A percentile compares a stretch with the other conserved stretches of the same genome.
Evolutionary conservation across 2,329 filamentous ascomycete genomes (phyloP).

Genomic region (Aspergillus eucalypticola): DNA sequence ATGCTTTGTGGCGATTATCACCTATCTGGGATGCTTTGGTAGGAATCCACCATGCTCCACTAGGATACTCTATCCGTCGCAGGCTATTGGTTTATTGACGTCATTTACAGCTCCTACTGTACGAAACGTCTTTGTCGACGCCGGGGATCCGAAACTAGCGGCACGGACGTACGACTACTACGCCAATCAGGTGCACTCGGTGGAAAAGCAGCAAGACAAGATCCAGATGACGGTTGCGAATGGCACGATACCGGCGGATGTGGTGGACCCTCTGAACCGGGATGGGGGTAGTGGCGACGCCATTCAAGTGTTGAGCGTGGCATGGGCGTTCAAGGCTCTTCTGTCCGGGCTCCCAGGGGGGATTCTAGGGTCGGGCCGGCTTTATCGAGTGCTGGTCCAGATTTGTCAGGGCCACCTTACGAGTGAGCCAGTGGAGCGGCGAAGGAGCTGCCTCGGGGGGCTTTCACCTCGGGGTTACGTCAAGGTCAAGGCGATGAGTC

Average conservation of each 20-base stretch:
- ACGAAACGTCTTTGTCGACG: constrained; percentile 37
- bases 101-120: constrained; percentile 28
- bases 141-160: constrained; percentile 37
- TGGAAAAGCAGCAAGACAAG: constrained; percentile 34
- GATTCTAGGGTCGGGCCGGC: constrained; percentile 38
- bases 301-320: constrained; percentile 27
- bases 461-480: constrained; percentile 22
- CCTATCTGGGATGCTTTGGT: constrained; percentile 41
- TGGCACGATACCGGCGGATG: constrained; percentile 32
- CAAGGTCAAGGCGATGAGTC: constrained; percentile 36
- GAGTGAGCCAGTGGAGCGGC: constrained; percentile 14
- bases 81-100: constrained; percentile 12
- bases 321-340: constrained; percentile 37
- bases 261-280: constrained; percentile 12
- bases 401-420: constrained; percentile 31
- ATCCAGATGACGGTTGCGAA: constrained; percentile 39
- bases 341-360: constrained; percentile 41
- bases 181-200: constrained; percentile 40
- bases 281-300: constrained; percentile 12
- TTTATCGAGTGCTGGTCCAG: constrained; percentile 34
- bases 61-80: constrained; percentile 1
- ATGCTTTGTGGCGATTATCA: constrained; percentile 45
- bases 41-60: constrained; percentile 19
- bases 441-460: constrained; percentile 24
- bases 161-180: constrained; percentile 43